Evolutionary conservation across 371 early-diverging fungal genomes (phyloP), one percentile per base, ranked within the genome.

Genomic region (Rhizopus arrhizus): DNA sequence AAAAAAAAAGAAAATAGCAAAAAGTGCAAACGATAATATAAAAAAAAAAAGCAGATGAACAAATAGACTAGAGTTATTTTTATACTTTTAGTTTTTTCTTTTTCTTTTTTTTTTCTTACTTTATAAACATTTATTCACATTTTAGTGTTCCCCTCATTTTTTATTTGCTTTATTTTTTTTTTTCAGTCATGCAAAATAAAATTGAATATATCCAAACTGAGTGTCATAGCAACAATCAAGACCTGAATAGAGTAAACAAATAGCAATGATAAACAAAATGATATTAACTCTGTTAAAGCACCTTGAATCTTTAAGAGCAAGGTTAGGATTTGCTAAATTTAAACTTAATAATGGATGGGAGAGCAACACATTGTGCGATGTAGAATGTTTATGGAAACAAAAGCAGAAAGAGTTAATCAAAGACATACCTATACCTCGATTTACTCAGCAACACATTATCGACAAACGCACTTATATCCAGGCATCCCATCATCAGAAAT

Each of bases 361-460:
- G 52, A 68, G 59, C 10, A 72, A 54, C 42, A 68, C 72, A 7
- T 51, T 77, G 29, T 28, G 54, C 9, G 77, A 77, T 49, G 70
- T 77, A 5, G 77, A 77, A 53, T 50, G 53, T 32, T 57, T 70
- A 50, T 77, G 77, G 77, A 74, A 72, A 58, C 57, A 72, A 32
- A 51, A 61, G 32, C 77, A 74, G 49, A 60, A 61, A 8, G 53
- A 66, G 50, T 38, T 61, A 5, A 59, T 69, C 33, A 64, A 66
- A 47, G 65, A 61, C 16, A 56, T 77, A 50, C 77, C 77, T 3
- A 74, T 57, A 45, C 77, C 77, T 32, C 65, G 77, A 42, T 72
- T 77, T 36, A 77, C 77, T n/a, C 77, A 77, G 49, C 70, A 65
- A 51, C 72, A 77, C 50, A 77, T 77, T 35, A 67, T 77, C 41